phyloP scores from a whole-genome alignment of 257 asterid species.

The Verbena officinalis region DNA sequence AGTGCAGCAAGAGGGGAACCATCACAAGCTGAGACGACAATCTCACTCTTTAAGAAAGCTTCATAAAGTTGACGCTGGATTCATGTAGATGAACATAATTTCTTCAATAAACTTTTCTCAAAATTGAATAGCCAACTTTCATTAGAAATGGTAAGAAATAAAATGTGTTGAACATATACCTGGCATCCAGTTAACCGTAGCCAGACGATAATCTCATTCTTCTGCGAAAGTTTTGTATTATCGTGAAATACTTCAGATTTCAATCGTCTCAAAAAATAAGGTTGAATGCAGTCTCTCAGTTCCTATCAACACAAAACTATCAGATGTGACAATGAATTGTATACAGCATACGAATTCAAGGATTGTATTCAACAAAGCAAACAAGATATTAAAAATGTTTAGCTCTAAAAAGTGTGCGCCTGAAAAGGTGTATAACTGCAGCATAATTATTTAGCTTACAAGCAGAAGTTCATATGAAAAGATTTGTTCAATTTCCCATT shows the following conservation, averaged over 20 bases:
- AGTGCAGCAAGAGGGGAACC: slow-evolving; percentile 97
- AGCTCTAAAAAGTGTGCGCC: background rate
- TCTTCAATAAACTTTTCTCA: slow-evolving; percentile 10
- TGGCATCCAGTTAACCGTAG: slow-evolving; percentile 79
- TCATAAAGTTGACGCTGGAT: slow-evolving; percentile 83
- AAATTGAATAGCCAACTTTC: slow-evolving; percentile 10
- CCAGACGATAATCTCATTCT: slow-evolving; percentile 94
- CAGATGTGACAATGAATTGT: slow-evolving; percentile 24
- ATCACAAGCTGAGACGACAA: slow-evolving; percentile 88
- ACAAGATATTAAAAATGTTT: slow-evolving; percentile 20
- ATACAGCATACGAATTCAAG: slow-evolving; percentile 14
- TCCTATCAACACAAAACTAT: slow-evolving; percentile 48
- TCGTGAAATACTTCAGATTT: slow-evolving; percentile 83
- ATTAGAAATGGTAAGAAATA: background rate
- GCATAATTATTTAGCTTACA: too few relatives aligned
- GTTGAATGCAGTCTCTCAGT: slow-evolving; percentile 84
- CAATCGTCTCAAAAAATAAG: slow-evolving; percentile 89
- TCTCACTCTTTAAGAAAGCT: slow-evolving; percentile 93
- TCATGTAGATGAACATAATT: slow-evolving; percentile 21
- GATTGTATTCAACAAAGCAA: slow-evolving; percentile 18
- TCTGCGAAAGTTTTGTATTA: slow-evolving; percentile 71
- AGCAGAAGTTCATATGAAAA: slow-evolving; percentile 11
- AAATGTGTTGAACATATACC: slow-evolving; percentile 45
- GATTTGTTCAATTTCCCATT: slow-evolving; percentile 10
- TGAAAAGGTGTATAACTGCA: slow-evolving; percentile 4